Evolutionary conservation across 2,329 filamentous ascomycete genomes (phyloP).

Genomic region (Pestalotiopsis sp.): DNA sequence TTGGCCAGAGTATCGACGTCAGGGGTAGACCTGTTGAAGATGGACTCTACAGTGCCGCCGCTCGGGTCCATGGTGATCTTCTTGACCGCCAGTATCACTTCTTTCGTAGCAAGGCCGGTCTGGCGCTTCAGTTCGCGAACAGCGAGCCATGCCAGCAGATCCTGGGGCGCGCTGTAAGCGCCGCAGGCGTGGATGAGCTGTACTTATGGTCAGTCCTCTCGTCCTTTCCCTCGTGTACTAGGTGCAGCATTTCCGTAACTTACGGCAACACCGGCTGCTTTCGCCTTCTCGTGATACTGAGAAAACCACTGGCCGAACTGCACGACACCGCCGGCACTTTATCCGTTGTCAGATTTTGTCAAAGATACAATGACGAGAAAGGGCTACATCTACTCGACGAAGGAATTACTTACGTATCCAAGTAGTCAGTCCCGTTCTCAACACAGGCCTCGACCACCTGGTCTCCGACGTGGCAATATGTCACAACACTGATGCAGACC

Average conservation of each 20-base stretch:
- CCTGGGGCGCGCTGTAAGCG: slow-evolving; percentile 15
- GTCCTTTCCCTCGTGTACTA: not conserved
- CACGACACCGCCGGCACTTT: not conserved
- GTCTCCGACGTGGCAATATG: slow-evolving; percentile 20
- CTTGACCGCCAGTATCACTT: slow-evolving; percentile 18
- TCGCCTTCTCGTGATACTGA: slow-evolving; percentile 21
- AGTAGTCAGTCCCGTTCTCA: slow-evolving; percentile 21
- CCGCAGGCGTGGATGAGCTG: slow-evolving; percentile 23
- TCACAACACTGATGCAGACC: slow-evolving; percentile 23
- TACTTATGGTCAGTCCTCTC: slow-evolving; percentile 3
- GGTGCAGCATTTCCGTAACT: not conserved
- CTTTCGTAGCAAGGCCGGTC: slow-evolving; percentile 15
- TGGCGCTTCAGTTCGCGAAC: slow-evolving; percentile 15
- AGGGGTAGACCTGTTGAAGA: slow-evolving; percentile 13
- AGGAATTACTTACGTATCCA: slow-evolving; percentile 20
- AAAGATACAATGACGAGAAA: not conserved
- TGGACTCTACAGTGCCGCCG: slow-evolving; percentile 17
- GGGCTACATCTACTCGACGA: not conserved
- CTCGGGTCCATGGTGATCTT: slow-evolving; percentile 15
- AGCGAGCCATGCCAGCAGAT: slow-evolving; percentile 17
- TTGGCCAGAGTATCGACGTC: slow-evolving; percentile 6
- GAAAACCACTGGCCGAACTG: slow-evolving; percentile 15
- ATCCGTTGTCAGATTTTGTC: not conserved
- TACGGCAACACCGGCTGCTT: slow-evolving; percentile 18
- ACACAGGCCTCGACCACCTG: slow-evolving; percentile 21